Evolutionary conservation across 305 asterid species (phyloP).

Genomic region (Fraxinus latifolia): DNA sequence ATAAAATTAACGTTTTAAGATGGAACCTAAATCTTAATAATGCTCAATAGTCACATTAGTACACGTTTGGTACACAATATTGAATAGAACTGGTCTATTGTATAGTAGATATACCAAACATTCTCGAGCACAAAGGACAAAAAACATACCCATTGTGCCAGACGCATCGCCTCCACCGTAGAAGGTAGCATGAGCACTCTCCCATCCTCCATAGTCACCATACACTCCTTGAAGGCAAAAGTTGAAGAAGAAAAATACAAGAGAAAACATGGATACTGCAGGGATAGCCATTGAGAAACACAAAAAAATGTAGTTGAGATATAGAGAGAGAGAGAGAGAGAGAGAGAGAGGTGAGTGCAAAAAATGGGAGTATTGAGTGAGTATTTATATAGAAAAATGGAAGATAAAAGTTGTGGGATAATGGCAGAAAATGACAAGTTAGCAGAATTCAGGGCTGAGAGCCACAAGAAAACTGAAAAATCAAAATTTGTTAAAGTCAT

Average conservation of each 20-base stretch:
- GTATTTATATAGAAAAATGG: constrained; percentile 42
- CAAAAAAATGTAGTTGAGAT: not conserved
- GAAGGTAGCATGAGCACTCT: constrained; percentile 69
- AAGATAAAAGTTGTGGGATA: constrained; percentile 7
- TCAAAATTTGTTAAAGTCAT: constrained; percentile 23
- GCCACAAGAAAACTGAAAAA: constrained; percentile 36
- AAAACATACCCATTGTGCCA: constrained; percentile 72
- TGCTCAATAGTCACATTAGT: not conserved
- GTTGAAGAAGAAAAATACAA: constrained; percentile 25
- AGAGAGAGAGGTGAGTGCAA: constrained; percentile 17
- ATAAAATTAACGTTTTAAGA: not conserved
- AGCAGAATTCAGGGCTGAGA: constrained; percentile 24
- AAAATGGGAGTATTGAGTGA: constrained; percentile 20
- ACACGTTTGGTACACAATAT: not conserved
- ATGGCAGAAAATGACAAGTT: constrained; percentile 45
- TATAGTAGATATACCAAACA: not conserved
- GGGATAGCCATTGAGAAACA: constrained; percentile 33
- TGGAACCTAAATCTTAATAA: not conserved
- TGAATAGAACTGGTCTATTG: not conserved
- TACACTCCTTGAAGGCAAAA: constrained; percentile 21
- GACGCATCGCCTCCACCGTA: constrained; percentile 90
- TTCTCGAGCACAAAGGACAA: not conserved
- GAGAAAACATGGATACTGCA: constrained; percentile 22
- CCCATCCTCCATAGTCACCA: constrained; percentile 70
- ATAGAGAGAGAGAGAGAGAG: not conserved